Base-by-base conservation (phyloP, 163 green algal genomes). In the Chlamydomonas reinhardtii region DNA sequence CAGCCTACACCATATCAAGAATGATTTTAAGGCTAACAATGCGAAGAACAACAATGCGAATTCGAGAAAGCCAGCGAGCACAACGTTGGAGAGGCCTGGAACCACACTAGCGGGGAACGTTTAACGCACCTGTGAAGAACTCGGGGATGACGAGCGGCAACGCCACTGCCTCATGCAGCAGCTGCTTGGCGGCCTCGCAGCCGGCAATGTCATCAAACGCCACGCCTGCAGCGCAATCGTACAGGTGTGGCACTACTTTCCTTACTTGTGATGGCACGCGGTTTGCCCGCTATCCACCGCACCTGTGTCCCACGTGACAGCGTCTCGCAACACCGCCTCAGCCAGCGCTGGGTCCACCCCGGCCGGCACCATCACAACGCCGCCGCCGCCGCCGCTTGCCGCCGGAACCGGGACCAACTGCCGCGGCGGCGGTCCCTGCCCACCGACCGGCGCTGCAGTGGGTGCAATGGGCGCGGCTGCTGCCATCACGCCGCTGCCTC, bases 131-230 rank as follows among this genome's bases (percentile, higher is more conserved):
- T 15, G 70, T 75, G 20, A 85, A 85, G 66, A 85, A 75, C 68
- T 85, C 78, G 14, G 78, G 78, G 24, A 85, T 75, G 4, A 85
- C 66, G 4, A 85, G 65, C 24, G 78, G 78, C 48, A 85, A 68
- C 54, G 78, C 78, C 78, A 85, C 78, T 0, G 78, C 78, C 65
- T 85, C 78, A 34, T 85, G 78, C 66, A 85, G 68, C 66, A 85
- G 68, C 68, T 76, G 78, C 68, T 85, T 85, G 32, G 78, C 78
- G 8, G 29, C 15, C 0, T 76, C 78, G 22, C 69, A 75, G 9
- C 66, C 69, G 39, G 66, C 78, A 56, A 85, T 85, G 78, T 85
- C 78, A 20, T 85, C 78, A 59, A 82, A 82, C 54, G 74, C 62
- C 12, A 82, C 74, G 32, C 74, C 74, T 82, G 74, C 69, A n/a